A percentile compares a stretch with the other conserved stretches of the same genome.
phyloP scores from a whole-genome alignment of 441 rosid genomes.

The Erodium trifolium region DNA sequence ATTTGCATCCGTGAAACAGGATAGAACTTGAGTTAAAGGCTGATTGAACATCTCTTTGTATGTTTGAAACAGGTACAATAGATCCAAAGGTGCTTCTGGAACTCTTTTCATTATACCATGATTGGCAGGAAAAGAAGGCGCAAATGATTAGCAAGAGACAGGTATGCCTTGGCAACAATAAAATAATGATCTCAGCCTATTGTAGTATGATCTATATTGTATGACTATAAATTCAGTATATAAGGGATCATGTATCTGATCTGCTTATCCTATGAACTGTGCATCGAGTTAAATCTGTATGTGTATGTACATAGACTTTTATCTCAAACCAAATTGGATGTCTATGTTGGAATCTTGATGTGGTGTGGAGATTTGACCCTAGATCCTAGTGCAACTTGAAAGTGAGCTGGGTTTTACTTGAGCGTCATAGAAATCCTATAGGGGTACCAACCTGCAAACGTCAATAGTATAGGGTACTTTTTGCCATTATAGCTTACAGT shows the following conservation, averaged over 20 bases:
- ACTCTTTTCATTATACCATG: slow-evolving; percentile 73
- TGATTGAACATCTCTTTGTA: slow-evolving; percentile 14
- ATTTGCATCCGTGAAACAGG: background rate
- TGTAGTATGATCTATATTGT: background rate
- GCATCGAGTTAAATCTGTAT: background rate
- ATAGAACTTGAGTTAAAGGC: background rate
- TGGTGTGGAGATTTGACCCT: slow-evolving; percentile 5
- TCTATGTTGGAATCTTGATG: slow-evolving; percentile 1
- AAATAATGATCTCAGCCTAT: background rate
- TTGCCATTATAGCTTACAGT: background rate
- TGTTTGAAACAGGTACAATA: slow-evolving; percentile 43
- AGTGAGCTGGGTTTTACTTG: background rate
- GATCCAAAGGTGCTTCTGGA: slow-evolving; percentile 72
- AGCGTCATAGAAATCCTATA: background rate
- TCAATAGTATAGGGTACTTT: no score
- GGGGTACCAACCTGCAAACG: background rate
- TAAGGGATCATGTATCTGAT: background rate
- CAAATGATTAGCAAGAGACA: slow-evolving; percentile 61
- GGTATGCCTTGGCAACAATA: slow-evolving; percentile 29
- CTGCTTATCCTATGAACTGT: background rate
- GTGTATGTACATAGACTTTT: no score
- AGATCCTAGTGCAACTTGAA: slow-evolving; percentile 17
- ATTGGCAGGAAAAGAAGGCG: slow-evolving; percentile 69
- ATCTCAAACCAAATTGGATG: background rate
- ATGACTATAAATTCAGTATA: background rate